Evolutionary conservation across 2,329 filamentous ascomycete species (phyloP).

Genomic region (Ophiostoma ulmi): DNA sequence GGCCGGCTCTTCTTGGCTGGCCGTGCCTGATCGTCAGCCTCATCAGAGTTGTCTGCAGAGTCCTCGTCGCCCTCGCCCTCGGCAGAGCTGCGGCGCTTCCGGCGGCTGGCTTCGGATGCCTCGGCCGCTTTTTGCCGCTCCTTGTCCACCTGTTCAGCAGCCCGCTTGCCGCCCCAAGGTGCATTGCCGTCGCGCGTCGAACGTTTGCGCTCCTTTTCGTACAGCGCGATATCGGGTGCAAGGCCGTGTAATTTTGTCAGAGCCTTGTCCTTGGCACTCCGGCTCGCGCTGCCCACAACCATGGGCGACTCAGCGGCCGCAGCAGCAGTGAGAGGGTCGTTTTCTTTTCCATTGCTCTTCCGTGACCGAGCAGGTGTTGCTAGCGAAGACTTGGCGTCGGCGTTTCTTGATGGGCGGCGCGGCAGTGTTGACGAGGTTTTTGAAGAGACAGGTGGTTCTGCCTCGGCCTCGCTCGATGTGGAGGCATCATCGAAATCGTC

Average conservation of each 20-base stretch:
- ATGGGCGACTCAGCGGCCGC: conserved; percentile 58
- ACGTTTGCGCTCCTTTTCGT: conserved; percentile 90
- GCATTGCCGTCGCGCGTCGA: conserved; percentile 43
- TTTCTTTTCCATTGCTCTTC: conserved; percentile 64
- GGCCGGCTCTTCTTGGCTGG: conserved; percentile 60
- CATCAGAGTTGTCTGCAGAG: conserved; percentile 23
- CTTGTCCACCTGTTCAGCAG: conserved; percentile 54
- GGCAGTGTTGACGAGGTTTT: conserved; percentile 17
- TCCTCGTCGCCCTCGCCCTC: conserved; percentile 31
- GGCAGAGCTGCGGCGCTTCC: conserved; percentile 31
- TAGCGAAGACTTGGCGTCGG: conserved; percentile 32
- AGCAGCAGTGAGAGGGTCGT: conserved; percentile 35
- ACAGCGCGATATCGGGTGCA: conserved; percentile 79
- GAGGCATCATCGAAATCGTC: conserved; percentile 24
- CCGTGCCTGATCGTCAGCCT: conserved; percentile 45
- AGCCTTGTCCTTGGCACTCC: conserved; percentile 84
- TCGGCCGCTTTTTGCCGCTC: conserved; percentile 45
- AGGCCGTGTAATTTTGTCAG: conserved; percentile 69
- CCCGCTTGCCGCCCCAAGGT: conserved; percentile 59
- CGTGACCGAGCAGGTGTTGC: conserved; percentile 36
- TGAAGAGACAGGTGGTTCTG: neutral
- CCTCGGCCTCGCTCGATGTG: conserved; percentile 24
- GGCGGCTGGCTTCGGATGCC: conserved; percentile 51
- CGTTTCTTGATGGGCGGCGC: conserved; percentile 14
- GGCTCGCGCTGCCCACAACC: conserved; percentile 60